Base-by-base conservation (phyloP, 768 basidiomycete species). In the Mycena rosella region DNA sequence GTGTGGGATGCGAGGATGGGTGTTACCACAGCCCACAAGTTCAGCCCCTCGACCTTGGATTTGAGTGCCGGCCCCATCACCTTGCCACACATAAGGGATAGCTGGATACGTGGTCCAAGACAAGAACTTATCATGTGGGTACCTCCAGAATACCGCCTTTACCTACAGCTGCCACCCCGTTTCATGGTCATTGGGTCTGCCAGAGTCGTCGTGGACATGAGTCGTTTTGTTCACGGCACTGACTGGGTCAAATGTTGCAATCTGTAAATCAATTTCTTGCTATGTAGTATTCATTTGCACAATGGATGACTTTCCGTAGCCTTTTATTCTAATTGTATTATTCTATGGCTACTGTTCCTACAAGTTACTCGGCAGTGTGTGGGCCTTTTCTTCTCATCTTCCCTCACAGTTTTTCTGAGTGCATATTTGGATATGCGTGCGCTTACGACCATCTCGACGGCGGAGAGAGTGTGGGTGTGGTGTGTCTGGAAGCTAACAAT, bases 211-310 rank as follows among this genome's bases (percentile, higher is more conserved):
- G 53, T 54, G 34, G 34, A 54, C 53, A n/a, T 54, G 34, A 38
- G 22, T 24, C 53, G 22, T 22, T 10, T 26, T 38, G 32, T 54
- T 36, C 53, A 54, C 20, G 53, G 53, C 38, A 38, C 53, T 36
- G 53, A 38, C 53, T 54, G 53, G 53, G 53, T 54, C 53, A 54
- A 54, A 38, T 54, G 53, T 38, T 54, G 15, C 53, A 55, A 0
- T 55, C 0, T 15, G 54, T 55, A 36, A 55, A 40, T 55, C 22
- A 26, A 55, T 34, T 36, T 38, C 38, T 51, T 51, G 32, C 49
- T 32, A 51, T 51, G 29, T 32, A 30, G 29, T 51, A 30, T 32
- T 24, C 32, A 51, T 51, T 29, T 51, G 49, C 29, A 51, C 15
- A 51, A 51, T 51, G 9, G 38, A 14, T 17, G 38, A 38, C 8